Conservation (phyloP, 2,329 filamentous ascomycete genomes). For the Sporothrix phasma region DNA sequence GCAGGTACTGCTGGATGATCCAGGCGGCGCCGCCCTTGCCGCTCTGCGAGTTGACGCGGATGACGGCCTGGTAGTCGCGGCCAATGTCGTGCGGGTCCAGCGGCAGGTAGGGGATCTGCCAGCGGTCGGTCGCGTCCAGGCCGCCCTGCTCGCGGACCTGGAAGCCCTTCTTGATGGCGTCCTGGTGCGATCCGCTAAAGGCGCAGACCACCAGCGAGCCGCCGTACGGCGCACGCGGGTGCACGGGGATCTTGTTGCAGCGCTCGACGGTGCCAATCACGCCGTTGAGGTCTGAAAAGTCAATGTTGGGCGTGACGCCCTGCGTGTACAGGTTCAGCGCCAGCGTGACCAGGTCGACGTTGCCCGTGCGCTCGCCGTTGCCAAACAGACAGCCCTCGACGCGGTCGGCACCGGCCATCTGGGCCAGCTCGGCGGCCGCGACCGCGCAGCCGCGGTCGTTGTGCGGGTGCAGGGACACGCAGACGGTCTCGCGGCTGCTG, state of each 20-base stretch:
- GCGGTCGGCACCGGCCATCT: slow-evolving; percentile 92
- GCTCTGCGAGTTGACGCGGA: slow-evolving; percentile 92
- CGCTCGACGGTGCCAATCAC: slow-evolving; percentile 85
- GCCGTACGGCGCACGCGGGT: slow-evolving; percentile 81
- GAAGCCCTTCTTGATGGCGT: slow-evolving; percentile 93
- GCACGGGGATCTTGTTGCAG: slow-evolving; percentile 90
- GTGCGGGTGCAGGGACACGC: slow-evolving; percentile 84
- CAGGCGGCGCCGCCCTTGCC: slow-evolving; percentile 92
- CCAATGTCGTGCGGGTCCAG: slow-evolving; percentile 90
- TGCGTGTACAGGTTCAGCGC: slow-evolving; percentile 93
- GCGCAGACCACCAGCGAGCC: slow-evolving; percentile 86
- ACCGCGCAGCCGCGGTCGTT: slow-evolving; percentile 88
- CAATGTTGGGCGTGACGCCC: slow-evolving; percentile 71
- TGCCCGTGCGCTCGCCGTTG: slow-evolving; percentile 91
- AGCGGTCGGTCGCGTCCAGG: slow-evolving; percentile 53
- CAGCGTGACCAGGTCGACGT: slow-evolving; percentile 88
- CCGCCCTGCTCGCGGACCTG: slow-evolving; percentile 54
- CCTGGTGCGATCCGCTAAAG: slow-evolving; percentile 87
- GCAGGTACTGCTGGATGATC: slow-evolving; percentile 81
- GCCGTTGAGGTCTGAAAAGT: slow-evolving; percentile 80
- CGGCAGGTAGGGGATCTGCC: slow-evolving; percentile 86
- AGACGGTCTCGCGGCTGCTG: slow-evolving; percentile 73
- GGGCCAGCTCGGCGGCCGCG: slow-evolving; percentile 81
- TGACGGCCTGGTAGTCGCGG: slow-evolving; percentile 94
- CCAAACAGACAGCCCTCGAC: slow-evolving; percentile 92